A percentile compares a stretch with the other conserved stretches of the same genome.
Conservation (phyloP, 345 rosid genomes). For the Aurinia saxatilis region DNA sequence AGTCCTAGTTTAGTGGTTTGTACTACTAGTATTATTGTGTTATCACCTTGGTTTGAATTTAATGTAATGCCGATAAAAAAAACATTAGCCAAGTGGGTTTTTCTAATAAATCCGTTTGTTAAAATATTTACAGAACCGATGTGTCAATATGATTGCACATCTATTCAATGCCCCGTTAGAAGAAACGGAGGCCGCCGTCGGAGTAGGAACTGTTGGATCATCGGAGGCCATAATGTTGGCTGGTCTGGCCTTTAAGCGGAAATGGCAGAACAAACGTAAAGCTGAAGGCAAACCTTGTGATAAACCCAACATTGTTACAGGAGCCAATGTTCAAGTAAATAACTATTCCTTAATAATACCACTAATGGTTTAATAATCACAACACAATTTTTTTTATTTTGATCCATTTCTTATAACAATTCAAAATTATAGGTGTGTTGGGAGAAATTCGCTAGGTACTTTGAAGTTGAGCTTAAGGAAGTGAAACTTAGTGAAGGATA, state of each 20-base stretch:
- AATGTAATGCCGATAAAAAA: no score
- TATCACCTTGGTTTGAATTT: no score
- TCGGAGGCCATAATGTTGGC: constrained; percentile 67
- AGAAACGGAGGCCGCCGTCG: constrained; percentile 48
- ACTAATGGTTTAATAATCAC: neutral
- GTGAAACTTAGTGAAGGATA: constrained; percentile 52
- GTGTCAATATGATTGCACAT: constrained; percentile 32
- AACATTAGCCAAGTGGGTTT: constrained; percentile 2
- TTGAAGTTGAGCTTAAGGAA: constrained; percentile 61
- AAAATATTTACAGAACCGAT: neutral
- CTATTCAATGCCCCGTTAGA: constrained; percentile 43
- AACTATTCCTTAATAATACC: no score
- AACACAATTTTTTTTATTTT: neutral
- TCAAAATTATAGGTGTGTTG: constrained; percentile 40
- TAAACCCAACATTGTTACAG: constrained; percentile 62
- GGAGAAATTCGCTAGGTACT: constrained; percentile 67
- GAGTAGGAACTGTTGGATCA: constrained; percentile 59
- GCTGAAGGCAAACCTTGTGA: constrained; percentile 40
- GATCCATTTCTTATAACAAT: neutral
- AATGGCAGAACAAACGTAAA: constrained; percentile 53
- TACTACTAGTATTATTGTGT: no score
- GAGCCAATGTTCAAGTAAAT: constrained; percentile 55
- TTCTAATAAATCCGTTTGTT: neutral
- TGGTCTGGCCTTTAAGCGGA: constrained; percentile 54
- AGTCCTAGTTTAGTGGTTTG: no score